Evolutionary conservation across 2,329 filamentous ascomycete species (phyloP).

Genomic region (Hymenoscyphus infarciens): DNA sequence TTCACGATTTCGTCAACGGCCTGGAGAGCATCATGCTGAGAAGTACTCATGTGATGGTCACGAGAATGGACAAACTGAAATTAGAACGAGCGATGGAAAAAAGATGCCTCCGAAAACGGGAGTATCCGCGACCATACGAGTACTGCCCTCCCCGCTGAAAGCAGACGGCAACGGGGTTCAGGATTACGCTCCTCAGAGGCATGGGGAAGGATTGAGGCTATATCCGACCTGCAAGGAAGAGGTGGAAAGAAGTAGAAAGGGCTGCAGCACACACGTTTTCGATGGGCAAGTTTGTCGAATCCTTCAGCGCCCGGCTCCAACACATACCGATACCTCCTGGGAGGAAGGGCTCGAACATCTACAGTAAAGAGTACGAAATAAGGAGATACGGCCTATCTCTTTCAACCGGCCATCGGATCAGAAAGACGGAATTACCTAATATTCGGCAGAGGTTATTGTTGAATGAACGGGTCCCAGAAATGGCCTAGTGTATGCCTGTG

Average conservation of each 20-base stretch:
- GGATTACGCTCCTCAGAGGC: slow-evolving; percentile 9
- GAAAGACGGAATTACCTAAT: not conserved
- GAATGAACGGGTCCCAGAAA: not conserved
- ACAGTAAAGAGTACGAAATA: not conserved
- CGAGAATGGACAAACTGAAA: slow-evolving; percentile 24
- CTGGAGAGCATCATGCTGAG: slow-evolving; percentile 6
- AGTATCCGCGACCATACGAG: slow-evolving; percentile 22
- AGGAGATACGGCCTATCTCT: not conserved
- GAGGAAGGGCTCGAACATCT: not conserved
- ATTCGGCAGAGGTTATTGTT: not conserved
- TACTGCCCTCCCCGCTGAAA: slow-evolving; percentile 13
- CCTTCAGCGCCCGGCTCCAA: no score
- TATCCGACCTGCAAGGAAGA: slow-evolving; percentile 12
- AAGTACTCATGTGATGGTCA: slow-evolving; percentile 29
- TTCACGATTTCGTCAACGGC: slow-evolving; percentile 23
- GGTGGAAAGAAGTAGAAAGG: slow-evolving; percentile 14
- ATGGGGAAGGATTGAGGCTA: slow-evolving; percentile 23
- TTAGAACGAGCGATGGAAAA: not conserved
- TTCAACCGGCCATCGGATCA: not conserved
- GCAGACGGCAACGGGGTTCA: slow-evolving; percentile 17
- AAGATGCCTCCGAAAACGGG: slow-evolving; percentile 26
- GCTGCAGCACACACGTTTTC: slow-evolving; percentile 16
- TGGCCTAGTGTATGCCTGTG: not conserved
- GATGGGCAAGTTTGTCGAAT: not conserved
- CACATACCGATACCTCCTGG: not conserved